These are phyloP conservation scores for Amanita molliuscula DNA, from an alignment of 768 basidiomycete species.

Conservation along the genomic window DNA sequence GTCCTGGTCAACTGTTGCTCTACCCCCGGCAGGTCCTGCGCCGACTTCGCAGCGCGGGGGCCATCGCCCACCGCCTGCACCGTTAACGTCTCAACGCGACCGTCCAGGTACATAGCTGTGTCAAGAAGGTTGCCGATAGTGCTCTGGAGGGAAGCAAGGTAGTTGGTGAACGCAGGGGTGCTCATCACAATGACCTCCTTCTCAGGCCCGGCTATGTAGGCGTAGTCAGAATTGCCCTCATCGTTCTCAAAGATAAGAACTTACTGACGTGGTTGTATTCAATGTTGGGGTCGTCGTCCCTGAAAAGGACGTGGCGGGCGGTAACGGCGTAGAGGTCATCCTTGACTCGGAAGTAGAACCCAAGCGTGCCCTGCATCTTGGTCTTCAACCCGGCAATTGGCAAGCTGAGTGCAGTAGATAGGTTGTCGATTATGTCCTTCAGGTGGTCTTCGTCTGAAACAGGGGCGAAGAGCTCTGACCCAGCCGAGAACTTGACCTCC, in stretches of 20 bases:
- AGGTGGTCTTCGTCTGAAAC: slow-evolving; percentile 18
- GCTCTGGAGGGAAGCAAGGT: slow-evolving; percentile 19
- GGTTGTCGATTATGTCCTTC: slow-evolving; percentile 22
- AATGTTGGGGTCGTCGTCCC: slow-evolving; percentile 14
- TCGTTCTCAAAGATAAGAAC: slow-evolving; percentile 17
- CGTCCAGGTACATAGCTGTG: slow-evolving; percentile 14
- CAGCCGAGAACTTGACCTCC: slow-evolving; percentile 12
- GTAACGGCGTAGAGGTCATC: slow-evolving; percentile 23
- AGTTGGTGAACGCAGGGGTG: slow-evolving; percentile 17
- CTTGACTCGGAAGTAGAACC: slow-evolving; percentile 22
- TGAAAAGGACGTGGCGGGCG: slow-evolving; percentile 22
- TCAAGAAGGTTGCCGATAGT: slow-evolving; percentile 14
- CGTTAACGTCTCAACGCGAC: slow-evolving; percentile 5
- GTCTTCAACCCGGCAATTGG: slow-evolving; percentile 23
- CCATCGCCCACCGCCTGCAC: slow-evolving; percentile 11
- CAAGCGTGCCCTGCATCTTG: slow-evolving; percentile 24
- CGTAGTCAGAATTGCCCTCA: slow-evolving; percentile 18
- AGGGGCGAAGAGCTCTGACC: slow-evolving; percentile 21
- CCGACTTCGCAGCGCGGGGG: slow-evolving; percentile 10
- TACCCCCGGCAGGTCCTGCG: slow-evolving; percentile 10
- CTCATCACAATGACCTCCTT: slow-evolving; percentile 27
- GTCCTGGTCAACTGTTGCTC: slow-evolving; percentile 6
- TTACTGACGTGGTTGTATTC: slow-evolving; percentile 19
- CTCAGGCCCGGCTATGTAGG: slow-evolving; percentile 18
- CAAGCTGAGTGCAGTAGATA: slow-evolving; percentile 27